These are phyloP conservation scores for Cercophora samala DNA, from an alignment of 495 filamentous ascomycete genomes.

Conservation along the genomic window DNA sequence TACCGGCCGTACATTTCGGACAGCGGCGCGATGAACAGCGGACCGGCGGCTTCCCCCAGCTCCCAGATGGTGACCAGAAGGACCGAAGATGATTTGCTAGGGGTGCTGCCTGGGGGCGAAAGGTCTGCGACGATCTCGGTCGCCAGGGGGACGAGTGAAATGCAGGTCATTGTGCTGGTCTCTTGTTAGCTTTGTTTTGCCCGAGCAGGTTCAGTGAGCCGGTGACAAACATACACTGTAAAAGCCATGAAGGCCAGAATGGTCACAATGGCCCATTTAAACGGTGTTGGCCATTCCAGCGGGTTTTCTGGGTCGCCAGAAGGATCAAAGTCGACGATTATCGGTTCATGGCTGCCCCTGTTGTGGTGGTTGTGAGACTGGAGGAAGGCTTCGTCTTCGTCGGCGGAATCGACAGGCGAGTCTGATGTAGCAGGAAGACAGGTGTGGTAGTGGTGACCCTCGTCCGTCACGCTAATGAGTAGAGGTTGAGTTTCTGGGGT, in stretches of 20 bases:
- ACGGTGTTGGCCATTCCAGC: constrained; percentile 47
- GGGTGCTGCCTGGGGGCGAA: constrained; percentile 27
- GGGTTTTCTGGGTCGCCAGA: constrained; percentile 53
- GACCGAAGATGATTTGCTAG: constrained; percentile 45
- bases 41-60: constrained; percentile 54
- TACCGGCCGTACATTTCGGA: constrained; percentile 56
- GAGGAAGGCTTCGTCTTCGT: constrained; percentile 1
- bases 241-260: constrained; percentile 52
- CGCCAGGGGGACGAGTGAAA: constrained; percentile 53
- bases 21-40: constrained; percentile 57
- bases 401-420: background rate
- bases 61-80: constrained; percentile 60
- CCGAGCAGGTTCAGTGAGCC: background rate
- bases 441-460: constrained; percentile 17
- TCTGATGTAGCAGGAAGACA: background rate
- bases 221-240: constrained; percentile 45
- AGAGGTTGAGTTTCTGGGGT: constrained; percentile 16
- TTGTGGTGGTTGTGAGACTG: background rate
- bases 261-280: constrained; percentile 49
- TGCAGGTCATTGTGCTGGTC: constrained; percentile 54
- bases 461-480: constrained; percentile 13
- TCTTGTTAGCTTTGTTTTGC: background rate
- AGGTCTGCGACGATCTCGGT: constrained; percentile 49
- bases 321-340: constrained; percentile 46
- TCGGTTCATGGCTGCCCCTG: constrained; percentile 15